Conservation (phyloP, 495 filamentous ascomycete species). For the Pseudevernia furfuracea region DNA sequence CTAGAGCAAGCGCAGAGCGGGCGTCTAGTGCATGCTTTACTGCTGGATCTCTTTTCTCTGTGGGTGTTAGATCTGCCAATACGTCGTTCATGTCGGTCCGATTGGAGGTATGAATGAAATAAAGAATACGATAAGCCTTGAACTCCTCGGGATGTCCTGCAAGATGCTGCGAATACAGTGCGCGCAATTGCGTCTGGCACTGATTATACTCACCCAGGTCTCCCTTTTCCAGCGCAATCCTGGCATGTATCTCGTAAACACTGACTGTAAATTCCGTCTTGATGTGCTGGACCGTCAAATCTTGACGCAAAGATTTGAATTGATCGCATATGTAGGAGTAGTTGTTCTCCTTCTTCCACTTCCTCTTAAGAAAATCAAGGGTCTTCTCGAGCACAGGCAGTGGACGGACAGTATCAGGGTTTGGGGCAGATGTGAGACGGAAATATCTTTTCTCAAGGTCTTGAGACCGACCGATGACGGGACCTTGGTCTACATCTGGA, state of each 20-base stretch:
- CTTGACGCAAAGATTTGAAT: slow-evolving; percentile 97
- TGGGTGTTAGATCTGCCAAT: slow-evolving; percentile 91
- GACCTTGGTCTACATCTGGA: slow-evolving; percentile 57
- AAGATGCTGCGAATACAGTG: slow-evolving; percentile 75
- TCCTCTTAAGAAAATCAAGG: slow-evolving; percentile 80
- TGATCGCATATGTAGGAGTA: slow-evolving; percentile 98
- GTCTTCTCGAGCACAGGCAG: slow-evolving; percentile 70
- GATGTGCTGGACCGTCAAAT: slow-evolving; percentile 96
- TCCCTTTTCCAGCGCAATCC: slow-evolving; percentile 95
- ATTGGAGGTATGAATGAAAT: slow-evolving; percentile 98
- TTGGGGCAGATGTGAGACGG: slow-evolving; percentile 81
- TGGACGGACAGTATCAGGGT: slow-evolving; percentile 82
- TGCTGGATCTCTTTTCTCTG: slow-evolving; percentile 77
- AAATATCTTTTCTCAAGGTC: slow-evolving; percentile 90
- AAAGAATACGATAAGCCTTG: slow-evolving; percentile 99
- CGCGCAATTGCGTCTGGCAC: slow-evolving; percentile 95
- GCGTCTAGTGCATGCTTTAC: slow-evolving; percentile 90
- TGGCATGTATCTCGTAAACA: slow-evolving; percentile 96
- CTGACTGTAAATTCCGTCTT: slow-evolving; percentile 89
- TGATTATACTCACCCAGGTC: slow-evolving; percentile 99
- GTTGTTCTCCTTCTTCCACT: slow-evolving; percentile 89
- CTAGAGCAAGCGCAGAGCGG: slow-evolving; percentile 81
- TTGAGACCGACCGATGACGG: slow-evolving; percentile 77
- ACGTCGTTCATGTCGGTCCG: slow-evolving; percentile 96
- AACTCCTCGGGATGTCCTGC: slow-evolving; percentile 92